A percentile compares a stretch with the other conserved stretches of the same genome.
These are phyloP conservation scores for Ascoidea rubescens DNA, from an alignment of 805 yeast genomes.

Conservation along the genomic window DNA sequence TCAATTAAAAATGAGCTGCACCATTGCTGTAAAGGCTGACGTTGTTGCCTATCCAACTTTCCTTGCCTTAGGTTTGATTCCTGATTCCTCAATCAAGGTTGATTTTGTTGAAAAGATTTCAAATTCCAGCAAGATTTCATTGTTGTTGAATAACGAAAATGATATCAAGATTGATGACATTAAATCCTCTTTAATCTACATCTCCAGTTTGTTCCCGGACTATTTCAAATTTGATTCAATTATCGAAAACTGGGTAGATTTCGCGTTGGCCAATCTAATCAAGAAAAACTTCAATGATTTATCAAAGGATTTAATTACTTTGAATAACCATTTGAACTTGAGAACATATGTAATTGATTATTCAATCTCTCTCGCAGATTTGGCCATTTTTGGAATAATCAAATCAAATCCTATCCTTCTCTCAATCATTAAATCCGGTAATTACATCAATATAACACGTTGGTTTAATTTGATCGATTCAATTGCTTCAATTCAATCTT, in stretches of 20 bases:
- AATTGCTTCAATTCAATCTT: conserved; percentile 18
- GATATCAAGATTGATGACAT: conserved; percentile 26
- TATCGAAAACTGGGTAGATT: conserved; percentile 49
- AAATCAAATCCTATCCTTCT: conserved; percentile 91
- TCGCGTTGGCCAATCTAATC: conserved; percentile 54
- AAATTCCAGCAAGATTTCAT: conserved; percentile 27
- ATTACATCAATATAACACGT: conserved; percentile 77
- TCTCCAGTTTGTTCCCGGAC: conserved; percentile 40
- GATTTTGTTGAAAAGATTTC: conserved; percentile 34
- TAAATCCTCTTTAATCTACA: conserved; percentile 29
- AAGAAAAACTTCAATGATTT: conserved; percentile 84
- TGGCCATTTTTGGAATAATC: conserved; percentile 85
- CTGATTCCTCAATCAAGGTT: conserved; percentile 37
- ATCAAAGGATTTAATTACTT: conserved; percentile 59
- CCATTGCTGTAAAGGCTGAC: neutral
- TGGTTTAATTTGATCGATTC: conserved; percentile 77
- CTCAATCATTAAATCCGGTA: conserved; percentile 73
- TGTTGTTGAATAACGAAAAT: conserved; percentile 30
- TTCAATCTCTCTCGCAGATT: conserved; percentile 60
- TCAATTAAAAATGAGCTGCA: neutral
- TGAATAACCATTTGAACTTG: conserved; percentile 75
- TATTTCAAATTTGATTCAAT: conserved; percentile 20
- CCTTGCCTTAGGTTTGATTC: neutral
- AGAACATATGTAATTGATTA: conserved; percentile 68
- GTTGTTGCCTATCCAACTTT: neutral